Conservation (phyloP, 2,329 filamentous ascomycete genomes). For the Periconia sp. region DNA sequence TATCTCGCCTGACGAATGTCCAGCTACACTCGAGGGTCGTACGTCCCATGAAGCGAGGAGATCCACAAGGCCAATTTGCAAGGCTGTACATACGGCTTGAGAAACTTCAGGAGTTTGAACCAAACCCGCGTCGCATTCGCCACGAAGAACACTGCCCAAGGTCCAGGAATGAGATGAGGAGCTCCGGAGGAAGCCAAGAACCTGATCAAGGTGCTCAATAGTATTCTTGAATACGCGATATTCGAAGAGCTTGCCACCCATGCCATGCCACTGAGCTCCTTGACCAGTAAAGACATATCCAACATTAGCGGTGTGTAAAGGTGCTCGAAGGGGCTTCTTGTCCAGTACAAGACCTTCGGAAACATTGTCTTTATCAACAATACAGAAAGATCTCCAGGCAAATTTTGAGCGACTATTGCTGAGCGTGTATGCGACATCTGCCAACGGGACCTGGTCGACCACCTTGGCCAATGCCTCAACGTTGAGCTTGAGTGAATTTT, state of each 20-base stretch:
- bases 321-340: background rate
- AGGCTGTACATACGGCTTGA: conserved; percentile 24
- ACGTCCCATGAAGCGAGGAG: conserved; percentile 18
- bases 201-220: conserved; percentile 7
- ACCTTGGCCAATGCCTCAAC: background rate
- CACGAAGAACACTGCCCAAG: background rate
- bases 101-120: conserved; percentile 16
- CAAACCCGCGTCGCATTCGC: background rate
- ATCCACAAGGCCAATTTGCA: conserved; percentile 26
- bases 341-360: background rate
- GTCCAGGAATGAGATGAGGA: conserved; percentile 1
- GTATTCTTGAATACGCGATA: conserved; percentile 11
- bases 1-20: conserved; percentile 32
- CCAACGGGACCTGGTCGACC: background rate
- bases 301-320: background rate
- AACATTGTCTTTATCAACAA: background rate
- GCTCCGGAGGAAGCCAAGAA: background rate
- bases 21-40: conserved; percentile 6
- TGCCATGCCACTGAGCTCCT: conserved; percentile 30
- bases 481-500: conserved; percentile 4
- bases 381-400: conserved; percentile 6
- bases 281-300: conserved; percentile 32
- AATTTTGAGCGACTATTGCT: conserved; percentile 4
- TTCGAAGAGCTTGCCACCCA: conserved; percentile 22
- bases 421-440: conserved; percentile 21